Evolutionary conservation across 2,329 filamentous ascomycete species (phyloP).

Genomic region (Pyrenophora tritici-repentis): DNA sequence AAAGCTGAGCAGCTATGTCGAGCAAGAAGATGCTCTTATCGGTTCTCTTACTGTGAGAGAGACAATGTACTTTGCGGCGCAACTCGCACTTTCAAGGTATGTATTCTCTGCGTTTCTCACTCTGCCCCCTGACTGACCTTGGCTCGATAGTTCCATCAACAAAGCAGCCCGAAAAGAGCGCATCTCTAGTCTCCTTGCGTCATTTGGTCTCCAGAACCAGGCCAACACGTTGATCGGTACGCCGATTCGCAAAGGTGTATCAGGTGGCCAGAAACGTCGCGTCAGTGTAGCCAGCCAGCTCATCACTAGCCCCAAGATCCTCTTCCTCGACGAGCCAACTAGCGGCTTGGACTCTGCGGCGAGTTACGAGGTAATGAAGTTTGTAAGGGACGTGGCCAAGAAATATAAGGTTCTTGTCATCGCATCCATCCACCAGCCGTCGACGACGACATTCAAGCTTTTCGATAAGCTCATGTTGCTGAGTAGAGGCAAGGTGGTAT

Average conservation of each 20-base stretch:
- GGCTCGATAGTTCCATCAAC: slow-evolving; percentile 50
- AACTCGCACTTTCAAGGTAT: slow-evolving; percentile 61
- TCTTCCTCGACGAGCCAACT: slow-evolving; percentile 85
- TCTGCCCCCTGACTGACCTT: slow-evolving; percentile 11
- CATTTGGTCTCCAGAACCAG: slow-evolving; percentile 75
- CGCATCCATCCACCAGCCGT: slow-evolving; percentile 84
- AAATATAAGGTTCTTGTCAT: slow-evolving; percentile 75
- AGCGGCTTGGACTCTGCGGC: slow-evolving; percentile 81
- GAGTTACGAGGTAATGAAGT: slow-evolving; percentile 76
- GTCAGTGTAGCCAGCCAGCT: slow-evolving; percentile 80
- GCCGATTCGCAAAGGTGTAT: slow-evolving; percentile 80
- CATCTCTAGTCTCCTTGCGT: slow-evolving; percentile 68
- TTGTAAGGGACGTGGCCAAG: slow-evolving; percentile 68
- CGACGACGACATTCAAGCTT: slow-evolving; percentile 75
- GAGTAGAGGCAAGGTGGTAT: slow-evolving; percentile 71
- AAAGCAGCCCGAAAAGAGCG: slow-evolving; percentile 65
- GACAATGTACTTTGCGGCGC: slow-evolving; percentile 77
- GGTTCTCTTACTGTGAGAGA: slow-evolving; percentile 80
- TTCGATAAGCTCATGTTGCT: slow-evolving; percentile 81
- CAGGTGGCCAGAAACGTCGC: slow-evolving; percentile 82
- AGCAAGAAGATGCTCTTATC: slow-evolving; percentile 85
- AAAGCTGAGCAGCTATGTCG: slow-evolving; percentile 75
- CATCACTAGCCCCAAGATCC: slow-evolving; percentile 77
- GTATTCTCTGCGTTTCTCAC: neutral
- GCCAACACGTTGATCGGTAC: slow-evolving; percentile 77